Evolutionary conservation across 352 stramenopile species (phyloP), one percentile per base, ranked within the genome.

Genomic region (Phytophthora rubi): DNA sequence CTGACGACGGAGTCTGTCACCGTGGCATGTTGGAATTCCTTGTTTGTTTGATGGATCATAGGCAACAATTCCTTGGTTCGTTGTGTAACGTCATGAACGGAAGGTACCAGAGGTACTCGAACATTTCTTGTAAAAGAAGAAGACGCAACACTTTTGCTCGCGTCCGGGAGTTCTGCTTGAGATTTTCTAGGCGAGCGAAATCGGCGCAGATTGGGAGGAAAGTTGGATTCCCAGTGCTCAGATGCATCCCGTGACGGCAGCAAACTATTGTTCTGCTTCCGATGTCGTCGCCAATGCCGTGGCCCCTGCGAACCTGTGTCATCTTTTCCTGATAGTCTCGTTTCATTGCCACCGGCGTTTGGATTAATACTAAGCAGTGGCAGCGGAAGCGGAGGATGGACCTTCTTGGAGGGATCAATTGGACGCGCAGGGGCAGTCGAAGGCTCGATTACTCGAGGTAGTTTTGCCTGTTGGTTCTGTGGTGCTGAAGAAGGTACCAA

Each of bases 331-430:
- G 42, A 8, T 18, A 75, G 30, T n/a, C 18, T 62, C 2, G 57
- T 65, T 32, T 71, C 57, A 6, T 49, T 58, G 8, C 68, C 57
- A 2, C 52, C 35, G 8, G 42, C 67, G 21, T 62, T n/a, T 12
- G 62, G 30, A 39, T 61, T 63, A 21, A 75, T 75, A 44, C 62
- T 71, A 18, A 71, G 62, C 13, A 75, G 35, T 18, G 68, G 68
- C 18, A 75, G 23, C 6, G 68, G 52, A 5, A 70, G 28, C 33
- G 47, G 53, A 5, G 37, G 37, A 15, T 66, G 44, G 33, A 65
- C 65, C n/a, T 62, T 70, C 49, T 62, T 70, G 5, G 39, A 4
- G 2, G 12, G 26, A 53, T 61, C 28, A 35, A 53, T 35, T 9
- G 26, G 15, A 6, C 58, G 42, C 2, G 52, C 44, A 56, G 67